Base-by-base conservation (phyloP, 768 basidiomycete species). In the Leccinum broughii region DNA sequence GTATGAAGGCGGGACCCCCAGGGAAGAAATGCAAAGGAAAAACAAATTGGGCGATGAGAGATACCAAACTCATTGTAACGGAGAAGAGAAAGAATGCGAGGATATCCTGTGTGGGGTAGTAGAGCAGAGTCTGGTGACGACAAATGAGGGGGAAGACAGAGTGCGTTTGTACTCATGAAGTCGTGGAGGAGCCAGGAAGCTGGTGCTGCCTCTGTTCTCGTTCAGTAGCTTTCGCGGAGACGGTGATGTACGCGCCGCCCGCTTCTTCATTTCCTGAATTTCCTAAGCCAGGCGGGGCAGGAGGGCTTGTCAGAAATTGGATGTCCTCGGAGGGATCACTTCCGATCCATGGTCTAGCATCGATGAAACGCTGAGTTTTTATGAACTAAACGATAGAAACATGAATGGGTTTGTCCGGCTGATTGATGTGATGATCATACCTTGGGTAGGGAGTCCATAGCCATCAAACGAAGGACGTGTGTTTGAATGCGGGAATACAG, bases 401-500 rank as follows among this genome's bases (percentile, higher is more conserved):
- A 61, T 60, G 51, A 60, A 51, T 15, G 62, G 62, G 62, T 60
- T 60, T 58, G 44, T 58, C 39, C 7, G 17, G 26, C 48, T 55
- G 48, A 53, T 26, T 56, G 51, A 44, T 51, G 46, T 24, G 56
- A 20, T 26, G 35, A 68, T 35, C 80, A 30, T 67, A 92, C 92
- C 83, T 96, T 96, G 14, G 97, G 97, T n/a, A 99, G 90, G 7
- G 96, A 98, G 75, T 99, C 97, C 58, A 95, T 96, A 17, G 97
- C 95, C 92, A 99, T 96, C 67, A 99, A 72, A 51, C 96, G 85
- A 81, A 98, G 98, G 64, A 98, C 94, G 69, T 98, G 95, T 22
- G 83, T 89, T 76, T 98, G 97, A 57, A 99, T 99, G 58, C 95
- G 87, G 75, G 95, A 95, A 74, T 98, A 99, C 66, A 98, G 76